Percentiles rank a stretch among this genome's conserved stretches.
phyloP scores from a whole-genome alignment of 495 filamentous ascomycete genomes.

The Penicillium verhagenii region DNA sequence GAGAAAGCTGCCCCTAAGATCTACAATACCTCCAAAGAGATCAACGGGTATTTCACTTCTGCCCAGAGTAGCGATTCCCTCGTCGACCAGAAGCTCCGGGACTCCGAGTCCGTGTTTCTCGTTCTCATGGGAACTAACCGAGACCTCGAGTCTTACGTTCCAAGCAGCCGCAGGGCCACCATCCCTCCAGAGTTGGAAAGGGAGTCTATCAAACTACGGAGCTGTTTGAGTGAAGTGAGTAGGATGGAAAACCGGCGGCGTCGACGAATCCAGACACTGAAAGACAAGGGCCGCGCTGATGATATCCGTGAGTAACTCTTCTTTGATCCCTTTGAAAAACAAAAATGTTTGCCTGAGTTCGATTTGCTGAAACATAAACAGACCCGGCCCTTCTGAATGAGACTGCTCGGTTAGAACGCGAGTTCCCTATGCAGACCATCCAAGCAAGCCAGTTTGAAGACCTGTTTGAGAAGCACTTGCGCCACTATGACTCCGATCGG shows the following conservation, averaged over 20 bases:
- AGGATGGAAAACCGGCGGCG: conserved; percentile 75
- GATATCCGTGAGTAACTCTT: conserved; percentile 79
- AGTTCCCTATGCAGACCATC: conserved; percentile 79
- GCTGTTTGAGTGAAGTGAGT: conserved; percentile 76
- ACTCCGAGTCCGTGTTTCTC: conserved; percentile 69
- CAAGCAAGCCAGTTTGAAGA: conserved; percentile 86
- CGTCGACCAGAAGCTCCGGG: conserved; percentile 73
- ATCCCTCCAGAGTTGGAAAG: conserved; percentile 79
- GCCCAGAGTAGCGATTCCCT: conserved; percentile 80
- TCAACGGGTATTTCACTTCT: conserved; percentile 83
- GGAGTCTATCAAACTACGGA: conserved; percentile 70
- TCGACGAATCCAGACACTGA: conserved; percentile 70
- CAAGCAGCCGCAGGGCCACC: conserved; percentile 72
- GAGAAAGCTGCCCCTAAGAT: conserved; percentile 69
- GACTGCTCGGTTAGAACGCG: conserved; percentile 79
- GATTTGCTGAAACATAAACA: conserved; percentile 16
- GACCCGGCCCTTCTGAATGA: conserved; percentile 74
- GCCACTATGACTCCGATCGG: conserved; percentile 74
- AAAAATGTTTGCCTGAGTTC: not conserved
- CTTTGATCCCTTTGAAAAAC: not conserved
- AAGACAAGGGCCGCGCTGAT: conserved; percentile 76
- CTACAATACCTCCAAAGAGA: conserved; percentile 71
- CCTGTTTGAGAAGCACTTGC: conserved; percentile 80
- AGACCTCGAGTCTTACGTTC: conserved; percentile 82
- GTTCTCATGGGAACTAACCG: conserved; percentile 76